Conservation (phyloP, 1,139 yeast genomes). For the Kluyveromyces marxianus region DNA sequence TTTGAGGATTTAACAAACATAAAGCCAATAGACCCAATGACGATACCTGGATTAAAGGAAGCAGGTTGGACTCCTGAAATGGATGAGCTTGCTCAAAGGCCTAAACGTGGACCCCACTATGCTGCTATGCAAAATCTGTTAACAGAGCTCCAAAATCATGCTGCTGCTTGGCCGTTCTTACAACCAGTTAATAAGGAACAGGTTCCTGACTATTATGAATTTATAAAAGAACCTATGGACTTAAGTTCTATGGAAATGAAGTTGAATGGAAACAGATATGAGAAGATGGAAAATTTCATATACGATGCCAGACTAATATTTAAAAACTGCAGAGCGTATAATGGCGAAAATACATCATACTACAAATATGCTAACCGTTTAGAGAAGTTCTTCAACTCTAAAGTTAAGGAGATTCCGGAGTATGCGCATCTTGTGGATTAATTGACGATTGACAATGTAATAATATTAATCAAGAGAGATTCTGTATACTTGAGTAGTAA, state of each 20-base stretch:
- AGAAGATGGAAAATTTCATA: constrained; percentile 81
- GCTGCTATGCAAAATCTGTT: constrained; percentile 85
- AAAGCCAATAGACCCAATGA: constrained; percentile 59
- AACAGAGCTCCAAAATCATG: constrained; percentile 85
- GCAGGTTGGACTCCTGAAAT: constrained; percentile 98
- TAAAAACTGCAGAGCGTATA: constrained; percentile 84
- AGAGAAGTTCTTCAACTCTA: constrained; percentile 76
- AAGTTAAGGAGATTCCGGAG: constrained; percentile 62
- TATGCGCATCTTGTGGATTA: constrained; percentile 34
- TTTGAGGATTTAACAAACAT: constrained; percentile 50
- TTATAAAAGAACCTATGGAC: constrained; percentile 99
- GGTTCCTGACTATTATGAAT: constrained; percentile 93
- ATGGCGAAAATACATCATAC: constrained; percentile 84
- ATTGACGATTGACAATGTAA: neutral
- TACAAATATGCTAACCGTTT: constrained; percentile 86
- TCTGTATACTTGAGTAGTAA: neutral
- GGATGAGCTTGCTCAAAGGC: constrained; percentile 94
- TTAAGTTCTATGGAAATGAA: constrained; percentile 90
- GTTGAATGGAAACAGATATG: constrained; percentile 85
- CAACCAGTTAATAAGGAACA: constrained; percentile 90
- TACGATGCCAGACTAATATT: constrained; percentile 82
- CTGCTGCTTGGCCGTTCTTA: constrained; percentile 98
- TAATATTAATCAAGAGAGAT: neutral
- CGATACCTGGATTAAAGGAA: constrained; percentile 80
- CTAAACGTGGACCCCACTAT: constrained; percentile 91